These are phyloP conservation scores for Byssochlamys sp. DNA, from an alignment of 2,329 filamentous ascomycete genomes.

Conservation along the genomic window DNA sequence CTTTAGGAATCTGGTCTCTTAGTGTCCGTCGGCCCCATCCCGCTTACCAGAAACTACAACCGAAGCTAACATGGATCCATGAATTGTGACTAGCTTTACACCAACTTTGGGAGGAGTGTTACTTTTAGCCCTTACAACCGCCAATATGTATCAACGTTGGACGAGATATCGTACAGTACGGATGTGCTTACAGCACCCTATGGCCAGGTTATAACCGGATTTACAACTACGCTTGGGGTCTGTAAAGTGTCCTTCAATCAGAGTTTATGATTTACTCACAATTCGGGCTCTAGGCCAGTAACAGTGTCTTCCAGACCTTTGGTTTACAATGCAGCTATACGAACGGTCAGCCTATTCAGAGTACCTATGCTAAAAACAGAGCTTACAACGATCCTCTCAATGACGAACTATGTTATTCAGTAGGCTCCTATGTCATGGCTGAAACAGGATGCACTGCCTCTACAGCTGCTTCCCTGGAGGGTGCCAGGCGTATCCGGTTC, in stretches of 20 bases:
- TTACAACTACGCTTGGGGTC: slow-evolving; percentile 1
- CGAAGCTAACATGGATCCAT: no score
- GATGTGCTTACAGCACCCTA: neutral
- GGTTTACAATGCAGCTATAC: neutral
- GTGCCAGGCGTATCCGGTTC: neutral
- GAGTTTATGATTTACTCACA: neutral
- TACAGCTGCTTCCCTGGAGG: neutral
- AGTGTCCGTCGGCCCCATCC: no score
- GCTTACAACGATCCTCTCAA: no score
- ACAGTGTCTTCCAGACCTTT: slow-evolving; percentile 2
- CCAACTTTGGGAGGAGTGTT: no score
- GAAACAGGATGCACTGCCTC: neutral
- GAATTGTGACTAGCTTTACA: no score
- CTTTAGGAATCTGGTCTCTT: no score
- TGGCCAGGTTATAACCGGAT: slow-evolving; percentile 1
- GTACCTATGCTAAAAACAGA: neutral
- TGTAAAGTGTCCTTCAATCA: neutral
- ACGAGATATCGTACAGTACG: neutral
- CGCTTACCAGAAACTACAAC: no score
- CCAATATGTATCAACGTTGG: neutral
- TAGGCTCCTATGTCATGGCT: neutral
- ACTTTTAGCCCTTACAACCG: no score
- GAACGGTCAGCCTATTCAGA: neutral
- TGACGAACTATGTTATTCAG: neutral
- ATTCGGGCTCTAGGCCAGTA: neutral